Percentiles rank a stretch among this genome's conserved stretches.
phyloP scores from a whole-genome alignment of 495 filamentous ascomycete genomes.

The Apiosordaria backusii region DNA sequence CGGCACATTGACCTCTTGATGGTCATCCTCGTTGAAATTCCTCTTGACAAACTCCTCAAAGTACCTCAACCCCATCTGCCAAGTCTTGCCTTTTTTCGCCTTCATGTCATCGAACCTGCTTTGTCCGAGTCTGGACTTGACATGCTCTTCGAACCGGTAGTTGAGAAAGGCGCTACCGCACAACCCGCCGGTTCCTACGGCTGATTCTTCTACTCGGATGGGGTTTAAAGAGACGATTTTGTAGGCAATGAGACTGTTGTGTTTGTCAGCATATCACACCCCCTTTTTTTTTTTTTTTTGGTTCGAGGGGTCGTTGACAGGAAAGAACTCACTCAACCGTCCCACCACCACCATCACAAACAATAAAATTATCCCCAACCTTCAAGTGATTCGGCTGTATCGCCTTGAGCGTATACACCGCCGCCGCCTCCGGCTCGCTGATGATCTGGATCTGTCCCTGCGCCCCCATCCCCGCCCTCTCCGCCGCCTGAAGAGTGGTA shows the following conservation, averaged over 20 bases:
- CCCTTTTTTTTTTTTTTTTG: constrained; percentile 20
- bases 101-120: constrained; percentile 60
- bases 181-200: constrained; percentile 60
- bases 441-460: constrained; percentile 61
- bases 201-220: constrained; percentile 60
- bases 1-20: constrained; percentile 66
- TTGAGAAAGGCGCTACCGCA: constrained; percentile 72
- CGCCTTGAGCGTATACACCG: constrained; percentile 65
- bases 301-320: constrained; percentile 14
- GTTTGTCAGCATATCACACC: constrained; percentile 23
- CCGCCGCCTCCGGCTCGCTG: constrained; percentile 72
- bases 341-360: constrained; percentile 76
- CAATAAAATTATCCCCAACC: constrained; percentile 66
- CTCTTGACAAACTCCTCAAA: constrained; percentile 68
- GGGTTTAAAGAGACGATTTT: constrained; percentile 58
- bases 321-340: constrained; percentile 55
- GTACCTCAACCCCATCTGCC: constrained; percentile 70
- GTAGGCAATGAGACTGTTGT: constrained; percentile 60
- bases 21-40: constrained; percentile 72
- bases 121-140: constrained; percentile 55
- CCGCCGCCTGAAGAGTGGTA: constrained; percentile 60
- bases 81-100: constrained; percentile 55
- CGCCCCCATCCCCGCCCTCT: constrained; percentile 63
- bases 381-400: constrained; percentile 61
- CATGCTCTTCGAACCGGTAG: constrained; percentile 63